These are phyloP conservation scores for Arxiozyma bovina DNA, from an alignment of 1,139 yeast genomes.

Conservation along the genomic window DNA sequence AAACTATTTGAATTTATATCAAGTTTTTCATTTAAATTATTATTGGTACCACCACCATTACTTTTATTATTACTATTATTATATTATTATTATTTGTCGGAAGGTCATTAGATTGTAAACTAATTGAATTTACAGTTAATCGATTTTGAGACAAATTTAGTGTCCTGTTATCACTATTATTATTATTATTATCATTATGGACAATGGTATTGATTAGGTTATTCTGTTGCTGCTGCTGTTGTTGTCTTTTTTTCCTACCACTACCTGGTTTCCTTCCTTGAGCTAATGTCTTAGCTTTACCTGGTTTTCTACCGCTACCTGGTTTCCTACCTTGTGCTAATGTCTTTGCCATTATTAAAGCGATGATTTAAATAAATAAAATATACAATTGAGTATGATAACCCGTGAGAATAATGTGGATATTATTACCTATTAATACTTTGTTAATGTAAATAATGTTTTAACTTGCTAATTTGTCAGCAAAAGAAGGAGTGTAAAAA, in stretches of 20 bases:
- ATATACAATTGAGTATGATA: background rate
- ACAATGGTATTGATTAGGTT: background rate
- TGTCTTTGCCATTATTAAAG: constrained; percentile 32
- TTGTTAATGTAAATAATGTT: no score
- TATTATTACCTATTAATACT: background rate
- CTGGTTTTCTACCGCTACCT: constrained; percentile 36
- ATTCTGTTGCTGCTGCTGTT: background rate
- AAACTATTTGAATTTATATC: background rate
- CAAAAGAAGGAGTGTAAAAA: no score
- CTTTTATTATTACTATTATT: background rate
- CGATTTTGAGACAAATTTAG: background rate
- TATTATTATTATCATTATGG: background rate
- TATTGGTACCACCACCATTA: background rate
- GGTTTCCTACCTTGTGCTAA: constrained; percentile 35
- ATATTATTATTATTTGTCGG: background rate
- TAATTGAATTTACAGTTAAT: constrained; percentile 1
- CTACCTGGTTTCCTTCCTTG: constrained; percentile 36
- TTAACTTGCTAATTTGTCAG: background rate
- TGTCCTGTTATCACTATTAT: no score
- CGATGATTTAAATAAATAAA: background rate
- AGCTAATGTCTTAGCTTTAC: constrained; percentile 34
- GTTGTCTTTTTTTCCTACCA: constrained; percentile 31
- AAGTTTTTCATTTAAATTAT: no score
- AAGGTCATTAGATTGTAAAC: constrained; percentile 1
- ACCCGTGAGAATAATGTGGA: background rate